phyloP scores from a whole-genome alignment of 176 grass and related monocot genomes.

The Musa itinerans region DNA sequence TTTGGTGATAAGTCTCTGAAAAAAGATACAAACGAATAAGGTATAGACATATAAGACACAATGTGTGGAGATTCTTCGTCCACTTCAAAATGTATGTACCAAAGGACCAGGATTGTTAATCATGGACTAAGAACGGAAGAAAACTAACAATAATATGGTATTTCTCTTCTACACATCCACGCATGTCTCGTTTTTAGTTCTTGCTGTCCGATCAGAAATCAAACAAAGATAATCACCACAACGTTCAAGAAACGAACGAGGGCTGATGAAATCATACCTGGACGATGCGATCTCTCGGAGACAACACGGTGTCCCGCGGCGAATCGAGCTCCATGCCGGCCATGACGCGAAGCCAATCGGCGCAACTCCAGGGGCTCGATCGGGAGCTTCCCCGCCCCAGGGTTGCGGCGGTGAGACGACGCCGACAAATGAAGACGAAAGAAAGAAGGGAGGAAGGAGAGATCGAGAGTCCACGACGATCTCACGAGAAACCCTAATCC shows the following conservation, averaged over 20 bases:
- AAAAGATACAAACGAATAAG: not conserved
- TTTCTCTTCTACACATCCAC: not conserved
- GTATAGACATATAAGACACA: not conserved
- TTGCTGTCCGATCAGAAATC: not conserved
- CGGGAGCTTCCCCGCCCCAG: constrained; percentile 88
- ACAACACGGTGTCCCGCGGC: constrained; percentile 11
- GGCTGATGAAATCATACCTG: constrained; percentile 20
- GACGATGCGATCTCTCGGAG: constrained; percentile 29
- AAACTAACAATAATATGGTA: not conserved
- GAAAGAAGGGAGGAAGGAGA: too few relatives aligned
- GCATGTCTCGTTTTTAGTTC: not conserved
- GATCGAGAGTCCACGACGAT: too few relatives aligned
- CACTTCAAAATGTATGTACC: not conserved
- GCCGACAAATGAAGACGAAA: not conserved
- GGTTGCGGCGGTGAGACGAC: not conserved
- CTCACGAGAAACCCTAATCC: too few relatives aligned
- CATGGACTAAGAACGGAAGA: not conserved
- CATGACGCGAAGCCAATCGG: constrained; percentile 85
- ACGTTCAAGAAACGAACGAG: not conserved
- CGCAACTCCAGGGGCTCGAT: constrained; percentile 79
- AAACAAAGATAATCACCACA: not conserved
- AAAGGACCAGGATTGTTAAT: not conserved
- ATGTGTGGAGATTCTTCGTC: not conserved
- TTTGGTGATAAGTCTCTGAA: constrained; percentile 65
- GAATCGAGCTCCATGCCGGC: constrained; percentile 47